Conservation (phyloP, 176 grass and related monocot genomes). For the Cocos nucifera region DNA sequence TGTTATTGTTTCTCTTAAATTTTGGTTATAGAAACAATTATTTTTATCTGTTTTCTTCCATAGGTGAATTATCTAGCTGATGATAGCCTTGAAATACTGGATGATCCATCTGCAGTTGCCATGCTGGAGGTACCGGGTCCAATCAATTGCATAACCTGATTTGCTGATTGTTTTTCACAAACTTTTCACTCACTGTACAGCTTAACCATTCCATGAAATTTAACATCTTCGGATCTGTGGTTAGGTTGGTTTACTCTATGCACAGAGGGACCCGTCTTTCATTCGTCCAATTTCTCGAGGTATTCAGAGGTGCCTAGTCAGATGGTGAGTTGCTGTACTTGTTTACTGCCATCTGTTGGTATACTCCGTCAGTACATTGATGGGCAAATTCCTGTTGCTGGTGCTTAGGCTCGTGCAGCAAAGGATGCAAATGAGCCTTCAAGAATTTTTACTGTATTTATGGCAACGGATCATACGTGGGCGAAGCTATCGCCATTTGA, state of each 20-base stretch:
- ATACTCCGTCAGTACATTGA: constrained; percentile 10
- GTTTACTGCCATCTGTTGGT: not conserved
- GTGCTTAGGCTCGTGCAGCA: constrained; percentile 74
- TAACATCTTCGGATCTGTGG: no score
- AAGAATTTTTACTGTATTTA: constrained; percentile 43
- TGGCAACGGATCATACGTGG: constrained; percentile 78
- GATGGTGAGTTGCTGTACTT: constrained; percentile 56
- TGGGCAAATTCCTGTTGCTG: constrained; percentile 10
- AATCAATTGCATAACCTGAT: no score
- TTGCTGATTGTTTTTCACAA: no score
- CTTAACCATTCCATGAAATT: no score
- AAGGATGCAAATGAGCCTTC: constrained; percentile 60
- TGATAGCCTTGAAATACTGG: constrained; percentile 85
- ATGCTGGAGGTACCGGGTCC: constrained; percentile 59
- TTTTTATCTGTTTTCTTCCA: constrained; percentile 13
- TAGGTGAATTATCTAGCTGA: constrained; percentile 92
- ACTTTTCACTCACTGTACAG: no score
- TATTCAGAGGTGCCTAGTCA: constrained; percentile 75
- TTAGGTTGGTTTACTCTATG: constrained; percentile 89
- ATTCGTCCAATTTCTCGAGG: constrained; percentile 71
- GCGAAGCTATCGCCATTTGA: constrained; percentile 83
- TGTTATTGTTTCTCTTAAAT: not conserved
- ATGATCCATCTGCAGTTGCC: constrained; percentile 70
- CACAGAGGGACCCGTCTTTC: constrained; percentile 86
- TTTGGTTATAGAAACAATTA: not conserved